Evolutionary conservation across 441 rosid genomes (phyloP).

Genomic region (Eruca vesicaria): DNA sequence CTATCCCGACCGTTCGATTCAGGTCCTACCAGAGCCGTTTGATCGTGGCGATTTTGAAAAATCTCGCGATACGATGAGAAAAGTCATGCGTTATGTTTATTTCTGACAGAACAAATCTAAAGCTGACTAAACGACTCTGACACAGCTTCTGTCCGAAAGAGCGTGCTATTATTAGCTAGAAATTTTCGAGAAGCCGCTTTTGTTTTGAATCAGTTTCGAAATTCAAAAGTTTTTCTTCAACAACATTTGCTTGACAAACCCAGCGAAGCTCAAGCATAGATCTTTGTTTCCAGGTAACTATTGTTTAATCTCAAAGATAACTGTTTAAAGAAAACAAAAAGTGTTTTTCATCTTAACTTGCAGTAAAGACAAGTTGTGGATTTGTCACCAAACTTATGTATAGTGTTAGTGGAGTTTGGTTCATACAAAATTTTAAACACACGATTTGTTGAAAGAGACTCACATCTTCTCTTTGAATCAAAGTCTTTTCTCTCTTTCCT

Average conservation of each 20-base stretch:
- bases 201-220: conserved; percentile 12
- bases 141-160: conserved; percentile 17
- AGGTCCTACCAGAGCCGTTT: background rate
- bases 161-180: background rate
- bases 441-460: conserved; percentile 70
- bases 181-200: conserved; percentile 7
- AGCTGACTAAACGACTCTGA: conserved; percentile 31
- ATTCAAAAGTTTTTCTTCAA: conserved; percentile 14
- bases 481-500: conserved; percentile 40
- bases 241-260: background rate
- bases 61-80: conserved; percentile 23
- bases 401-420: conserved; percentile 38
- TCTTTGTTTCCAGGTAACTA: conserved; percentile 25
- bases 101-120: conserved; percentile 34
- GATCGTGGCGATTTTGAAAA: conserved; percentile 7
- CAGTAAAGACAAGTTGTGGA: background rate
- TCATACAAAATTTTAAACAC: conserved; percentile 39
- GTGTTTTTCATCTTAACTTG: background rate
- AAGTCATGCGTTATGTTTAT: conserved; percentile 22
- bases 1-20: conserved; percentile 32
- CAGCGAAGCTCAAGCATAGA: conserved; percentile 18
- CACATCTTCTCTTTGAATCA: conserved; percentile 77
- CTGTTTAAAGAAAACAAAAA: background rate
- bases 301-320: background rate
- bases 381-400: background rate